Evolutionary conservation across 306 rosid species (phyloP).

Genomic region (Casuarina glauca): DNA sequence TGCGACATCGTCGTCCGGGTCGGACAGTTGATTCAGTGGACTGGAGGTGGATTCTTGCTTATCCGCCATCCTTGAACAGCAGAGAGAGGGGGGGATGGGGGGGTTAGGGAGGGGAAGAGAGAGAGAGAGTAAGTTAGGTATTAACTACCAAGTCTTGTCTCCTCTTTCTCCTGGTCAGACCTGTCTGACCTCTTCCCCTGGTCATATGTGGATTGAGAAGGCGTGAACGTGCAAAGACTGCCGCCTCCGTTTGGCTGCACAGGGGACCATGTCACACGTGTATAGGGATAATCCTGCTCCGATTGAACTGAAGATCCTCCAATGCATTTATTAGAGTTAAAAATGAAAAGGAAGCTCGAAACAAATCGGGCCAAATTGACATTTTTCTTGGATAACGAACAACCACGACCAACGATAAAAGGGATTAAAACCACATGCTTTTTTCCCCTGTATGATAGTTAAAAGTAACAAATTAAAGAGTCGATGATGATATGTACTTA

Average conservation of each 20-base stretch:
- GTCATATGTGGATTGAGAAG: background rate
- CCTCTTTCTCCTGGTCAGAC: no score
- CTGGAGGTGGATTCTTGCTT: slow-evolving; percentile 55
- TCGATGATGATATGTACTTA: no score
- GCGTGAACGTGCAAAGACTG: background rate
- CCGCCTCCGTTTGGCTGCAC: background rate
- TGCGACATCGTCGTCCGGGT: slow-evolving; percentile 54
- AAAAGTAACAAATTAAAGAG: no score
- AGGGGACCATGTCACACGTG: background rate
- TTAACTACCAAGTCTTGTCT: background rate
- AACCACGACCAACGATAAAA: no score
- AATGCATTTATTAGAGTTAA: no score
- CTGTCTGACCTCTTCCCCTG: background rate
- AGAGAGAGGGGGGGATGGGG: background rate
- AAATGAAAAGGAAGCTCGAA: no score
- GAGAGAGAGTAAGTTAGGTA: background rate
- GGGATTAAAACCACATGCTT: no score
- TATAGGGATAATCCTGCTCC: background rate
- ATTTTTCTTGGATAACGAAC: no score
- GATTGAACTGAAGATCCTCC: no score
- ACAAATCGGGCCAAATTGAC: no score
- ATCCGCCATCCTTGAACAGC: background rate
- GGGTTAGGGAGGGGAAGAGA: background rate
- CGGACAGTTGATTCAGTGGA: slow-evolving; percentile 79
- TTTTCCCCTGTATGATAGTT: no score